phyloP scores from a whole-genome alignment of 169 alveolate species.

The Cytauxzoon felis region DNA sequence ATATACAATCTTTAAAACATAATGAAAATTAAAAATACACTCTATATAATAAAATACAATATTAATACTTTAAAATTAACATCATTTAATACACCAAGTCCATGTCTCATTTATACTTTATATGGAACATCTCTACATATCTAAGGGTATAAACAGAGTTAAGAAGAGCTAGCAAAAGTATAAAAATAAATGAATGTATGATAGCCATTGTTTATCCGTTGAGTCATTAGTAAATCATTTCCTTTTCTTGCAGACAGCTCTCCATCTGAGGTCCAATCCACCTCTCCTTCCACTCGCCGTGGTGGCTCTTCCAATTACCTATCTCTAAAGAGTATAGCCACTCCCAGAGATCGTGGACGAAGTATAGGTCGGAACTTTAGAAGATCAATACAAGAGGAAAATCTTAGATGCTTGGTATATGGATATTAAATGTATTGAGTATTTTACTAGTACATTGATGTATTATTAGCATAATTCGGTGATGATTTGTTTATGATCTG shows the following conservation, averaged over 20 bases:
- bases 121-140: neutral
- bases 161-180: neutral
- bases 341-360: no score
- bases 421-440: neutral
- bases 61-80: neutral
- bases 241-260: no score
- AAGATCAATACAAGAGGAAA: neutral
- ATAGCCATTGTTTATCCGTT: no score
- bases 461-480: neutral
- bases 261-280: no score
- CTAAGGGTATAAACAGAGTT: conserved; percentile 1
- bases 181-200: conserved; percentile 22
- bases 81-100: neutral
- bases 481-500: conserved; percentile 41
- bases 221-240: no score
- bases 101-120: neutral
- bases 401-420: neutral
- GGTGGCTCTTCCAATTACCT: no score
- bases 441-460: neutral
- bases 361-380: no score
- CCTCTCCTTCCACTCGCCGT: no score
- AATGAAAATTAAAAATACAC: neutral
- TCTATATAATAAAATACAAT: neutral
- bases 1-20: conserved; percentile 1
- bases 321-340: no score